These are phyloP conservation scores for Crotalaria pallida DNA, from an alignment of 306 rosid species.

Conservation along the genomic window DNA sequence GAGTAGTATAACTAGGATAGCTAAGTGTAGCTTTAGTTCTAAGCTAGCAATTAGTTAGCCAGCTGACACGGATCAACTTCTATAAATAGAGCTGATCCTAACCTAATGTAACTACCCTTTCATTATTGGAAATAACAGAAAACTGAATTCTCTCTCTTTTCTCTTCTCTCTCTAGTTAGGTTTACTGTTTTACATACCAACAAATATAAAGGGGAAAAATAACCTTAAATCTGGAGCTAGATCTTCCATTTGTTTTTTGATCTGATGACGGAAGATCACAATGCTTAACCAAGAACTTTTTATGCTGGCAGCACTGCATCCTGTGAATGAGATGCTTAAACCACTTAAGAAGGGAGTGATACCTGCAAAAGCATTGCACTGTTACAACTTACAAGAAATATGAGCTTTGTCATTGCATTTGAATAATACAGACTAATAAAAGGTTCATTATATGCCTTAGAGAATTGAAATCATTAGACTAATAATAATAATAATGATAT, in stretches of 20 bases:
- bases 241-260: conserved; percentile 21
- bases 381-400: conserved; percentile 13
- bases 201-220: conserved; percentile 10
- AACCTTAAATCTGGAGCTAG: conserved; percentile 45
- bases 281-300: conserved; percentile 66
- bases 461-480: background rate
- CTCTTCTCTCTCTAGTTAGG: too few species aligned
- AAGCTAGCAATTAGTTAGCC: too few species aligned
- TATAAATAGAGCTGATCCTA: too few species aligned
- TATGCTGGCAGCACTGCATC: conserved; percentile 45
- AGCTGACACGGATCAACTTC: too few species aligned
- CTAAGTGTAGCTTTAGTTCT: too few species aligned
- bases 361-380: conserved; percentile 44
- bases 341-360: conserved; percentile 48
- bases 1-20: too few species aligned
- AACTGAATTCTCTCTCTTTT: too few species aligned
- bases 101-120: too few species aligned
- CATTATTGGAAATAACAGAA: too few species aligned
- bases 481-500: background rate
- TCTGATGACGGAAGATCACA: conserved; percentile 42
- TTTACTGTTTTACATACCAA: too few species aligned
- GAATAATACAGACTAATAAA: background rate
- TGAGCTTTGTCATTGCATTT: background rate
- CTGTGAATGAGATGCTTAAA: conserved; percentile 58
- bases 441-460: background rate